These are phyloP conservation scores for Geum urbanum DNA, from an alignment of 306 rosid species.

Conservation along the genomic window DNA sequence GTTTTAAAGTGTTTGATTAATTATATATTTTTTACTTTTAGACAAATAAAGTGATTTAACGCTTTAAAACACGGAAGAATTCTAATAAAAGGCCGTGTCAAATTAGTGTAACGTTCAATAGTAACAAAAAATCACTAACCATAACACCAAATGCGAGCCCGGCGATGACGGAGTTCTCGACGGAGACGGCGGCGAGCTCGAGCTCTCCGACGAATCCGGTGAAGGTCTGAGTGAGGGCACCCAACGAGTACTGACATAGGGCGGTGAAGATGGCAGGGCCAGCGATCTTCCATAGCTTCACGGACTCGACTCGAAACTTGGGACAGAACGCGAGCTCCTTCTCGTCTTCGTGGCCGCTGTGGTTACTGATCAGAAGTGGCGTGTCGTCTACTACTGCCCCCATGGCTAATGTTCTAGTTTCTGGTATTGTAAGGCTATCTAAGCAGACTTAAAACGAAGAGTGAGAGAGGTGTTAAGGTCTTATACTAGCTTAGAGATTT, in stretches of 20 bases:
- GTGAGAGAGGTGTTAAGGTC: not conserved
- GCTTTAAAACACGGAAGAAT: too few species aligned
- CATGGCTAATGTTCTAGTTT: slow-evolving; percentile 9
- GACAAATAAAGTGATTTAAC: too few species aligned
- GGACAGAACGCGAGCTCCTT: slow-evolving; percentile 7
- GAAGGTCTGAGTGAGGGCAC: slow-evolving; percentile 63
- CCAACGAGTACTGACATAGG: slow-evolving; percentile 52
- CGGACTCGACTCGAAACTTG: slow-evolving; percentile 32
- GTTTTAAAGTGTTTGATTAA: too few species aligned
- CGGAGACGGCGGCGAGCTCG: slow-evolving; percentile 67
- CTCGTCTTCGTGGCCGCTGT: slow-evolving; percentile 28
- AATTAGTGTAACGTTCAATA: not conserved
- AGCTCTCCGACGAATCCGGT: slow-evolving; percentile 45
- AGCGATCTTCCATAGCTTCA: slow-evolving; percentile 48
- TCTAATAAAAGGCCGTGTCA: too few species aligned
- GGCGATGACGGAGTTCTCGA: slow-evolving; percentile 62
- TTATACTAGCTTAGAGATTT: not conserved
- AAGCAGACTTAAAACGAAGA: not conserved
- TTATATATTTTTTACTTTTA: too few species aligned
- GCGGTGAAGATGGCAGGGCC: slow-evolving; percentile 58
- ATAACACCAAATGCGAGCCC: slow-evolving; percentile 67
- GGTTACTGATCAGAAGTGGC: slow-evolving; percentile 29
- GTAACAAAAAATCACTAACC: slow-evolving; percentile 28
- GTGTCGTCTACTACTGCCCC: slow-evolving; percentile 10
- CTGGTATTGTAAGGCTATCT: not conserved